Evolutionary conservation across 164 flowering plant species (phyloP), one percentile per base, ranked within the genome.

Genomic region (Tetrastigma voinierianum): DNA sequence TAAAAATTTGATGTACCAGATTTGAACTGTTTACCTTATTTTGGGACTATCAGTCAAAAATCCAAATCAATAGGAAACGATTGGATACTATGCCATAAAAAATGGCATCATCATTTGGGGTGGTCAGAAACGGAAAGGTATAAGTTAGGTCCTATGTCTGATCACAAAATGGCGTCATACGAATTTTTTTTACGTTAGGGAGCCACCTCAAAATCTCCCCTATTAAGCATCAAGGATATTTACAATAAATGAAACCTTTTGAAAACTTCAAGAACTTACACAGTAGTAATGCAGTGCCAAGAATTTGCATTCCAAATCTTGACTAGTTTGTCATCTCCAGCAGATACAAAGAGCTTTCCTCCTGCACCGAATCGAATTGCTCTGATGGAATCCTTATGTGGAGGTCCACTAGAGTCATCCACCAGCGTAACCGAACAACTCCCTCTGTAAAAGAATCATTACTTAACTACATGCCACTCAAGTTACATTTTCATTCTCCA

Each of bases 291-390:
- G 78, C 97, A 91, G 21, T 58, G 84, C 96, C 97, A 91, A 13
- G 88, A 70, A 68, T 83, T 83, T 4, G 90, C 74, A 21, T 72
- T 73, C 99, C 97, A 95, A 66, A 95, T 72, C 77, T 90, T 95
- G 63, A 90, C 93, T 43, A 87, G 79, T 63, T 91, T 94, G 67
- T 91, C 99, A 84, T 95, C 99, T 18, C 99, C 99, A 63, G 90
- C 95, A 25, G 97, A 87, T 18, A 77, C 89, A 73, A 91, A 87
- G 45, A 87, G 77, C 74, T 82, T 81, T 58, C 97, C 97, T 1
- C 76, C 81, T 60, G 84, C 85, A 53, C 92, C 82, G 67, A 78
- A 92, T 49, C 85, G 78, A 57, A 92, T 80, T 59, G 93, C 90
- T 71, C 98, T 81, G 56, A 95, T 81, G n/a, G 91, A 87, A 73